Conservation (phyloP, 2,329 filamentous ascomycete genomes). For the Claviceps sp. region DNA sequence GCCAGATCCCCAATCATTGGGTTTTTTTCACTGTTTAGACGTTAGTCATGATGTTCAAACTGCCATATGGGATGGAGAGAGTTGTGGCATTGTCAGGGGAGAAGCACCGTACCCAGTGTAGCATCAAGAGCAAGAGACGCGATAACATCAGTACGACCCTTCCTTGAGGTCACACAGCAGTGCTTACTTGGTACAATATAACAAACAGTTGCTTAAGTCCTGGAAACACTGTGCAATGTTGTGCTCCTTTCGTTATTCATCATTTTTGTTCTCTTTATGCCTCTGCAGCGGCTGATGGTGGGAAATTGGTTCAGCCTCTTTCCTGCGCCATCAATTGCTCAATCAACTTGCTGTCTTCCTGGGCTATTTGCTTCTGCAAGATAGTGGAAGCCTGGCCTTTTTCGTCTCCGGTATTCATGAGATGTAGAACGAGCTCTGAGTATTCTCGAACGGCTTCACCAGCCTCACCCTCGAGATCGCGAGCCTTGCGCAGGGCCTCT, state of each 20-base stretch:
- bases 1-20: constrained; percentile 22
- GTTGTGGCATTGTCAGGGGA: not conserved
- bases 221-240: not conserved
- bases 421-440: constrained; percentile 38
- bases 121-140: constrained; percentile 2
- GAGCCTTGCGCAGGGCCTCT: constrained; percentile 36
- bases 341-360: constrained; percentile 36
- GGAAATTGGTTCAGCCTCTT: constrained; percentile 14
- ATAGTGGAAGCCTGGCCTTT: constrained; percentile 21
- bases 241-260: not conserved
- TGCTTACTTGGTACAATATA: constrained; percentile 1
- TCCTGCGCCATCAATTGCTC: constrained; percentile 34
- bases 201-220: not conserved
- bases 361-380: constrained; percentile 30
- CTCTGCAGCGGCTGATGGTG: not conserved
- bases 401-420: constrained; percentile 24
- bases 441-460: constrained; percentile 49
- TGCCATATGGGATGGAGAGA: not conserved
- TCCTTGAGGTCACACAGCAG: not conserved
- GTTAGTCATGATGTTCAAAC: constrained; percentile 13
- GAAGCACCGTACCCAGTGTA: constrained; percentile 1
- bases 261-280: not conserved
- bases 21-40: constrained; percentile 32
- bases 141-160: not conserved
- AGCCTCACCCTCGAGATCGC: constrained; percentile 35